Conservation (phyloP, 2,329 filamentous ascomycete species). For the Verticillium alfalfae region DNA sequence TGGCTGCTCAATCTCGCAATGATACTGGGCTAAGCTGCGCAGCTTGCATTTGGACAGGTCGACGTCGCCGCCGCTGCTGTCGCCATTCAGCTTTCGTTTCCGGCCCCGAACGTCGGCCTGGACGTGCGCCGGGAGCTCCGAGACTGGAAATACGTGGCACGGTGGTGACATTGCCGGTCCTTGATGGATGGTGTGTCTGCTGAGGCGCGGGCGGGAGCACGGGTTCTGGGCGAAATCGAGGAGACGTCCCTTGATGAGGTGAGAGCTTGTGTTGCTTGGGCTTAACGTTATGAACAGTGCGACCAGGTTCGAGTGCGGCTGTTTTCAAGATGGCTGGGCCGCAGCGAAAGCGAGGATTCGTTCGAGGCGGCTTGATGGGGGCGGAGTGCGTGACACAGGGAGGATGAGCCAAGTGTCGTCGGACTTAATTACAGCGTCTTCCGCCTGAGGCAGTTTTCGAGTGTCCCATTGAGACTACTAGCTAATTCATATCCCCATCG, state of each 20-base stretch:
- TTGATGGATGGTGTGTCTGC: constrained; percentile 23
- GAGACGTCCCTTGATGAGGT: constrained; percentile 57
- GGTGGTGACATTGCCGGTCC: constrained; percentile 49
- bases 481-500: background rate
- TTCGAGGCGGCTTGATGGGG: background rate
- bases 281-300: background rate
- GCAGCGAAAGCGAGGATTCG: background rate
- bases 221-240: constrained; percentile 49
- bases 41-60: constrained; percentile 52
- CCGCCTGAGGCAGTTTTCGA: background rate
- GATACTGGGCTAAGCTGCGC: constrained; percentile 54
- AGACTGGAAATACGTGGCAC: constrained; percentile 47
- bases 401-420: background rate
- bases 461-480: background rate
- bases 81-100: constrained; percentile 42
- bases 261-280: constrained; percentile 15
- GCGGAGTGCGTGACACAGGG: background rate
- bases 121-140: constrained; percentile 41
- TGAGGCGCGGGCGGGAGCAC: constrained; percentile 38
- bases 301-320: no score
- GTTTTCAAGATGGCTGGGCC: background rate
- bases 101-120: constrained; percentile 43
- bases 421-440: constrained; percentile 2
- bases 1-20: constrained; percentile 49
- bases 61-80: constrained; percentile 26